Percentiles rank a stretch among this genome's conserved stretches.
Evolutionary conservation across 2,329 filamentous ascomycete species (phyloP).

Genomic region (Ceratocystis cacaofunesta): DNA sequence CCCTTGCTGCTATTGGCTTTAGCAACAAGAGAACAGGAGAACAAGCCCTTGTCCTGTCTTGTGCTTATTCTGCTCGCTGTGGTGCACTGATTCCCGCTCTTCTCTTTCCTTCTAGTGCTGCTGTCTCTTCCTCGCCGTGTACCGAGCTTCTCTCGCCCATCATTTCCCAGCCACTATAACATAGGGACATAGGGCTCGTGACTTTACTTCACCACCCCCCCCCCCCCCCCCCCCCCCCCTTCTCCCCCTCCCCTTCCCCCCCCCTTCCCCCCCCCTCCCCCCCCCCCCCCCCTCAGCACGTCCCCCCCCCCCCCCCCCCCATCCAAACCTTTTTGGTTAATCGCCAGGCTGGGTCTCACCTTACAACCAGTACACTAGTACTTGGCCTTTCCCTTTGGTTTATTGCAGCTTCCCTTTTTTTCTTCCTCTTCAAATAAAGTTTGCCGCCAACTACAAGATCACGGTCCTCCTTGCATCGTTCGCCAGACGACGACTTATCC

Average conservation of each 20-base stretch:
- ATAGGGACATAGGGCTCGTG: neutral
- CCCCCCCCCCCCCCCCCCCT: neutral
- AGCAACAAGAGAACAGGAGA: neutral
- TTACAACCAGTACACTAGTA: no score
- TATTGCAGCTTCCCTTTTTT: neutral
- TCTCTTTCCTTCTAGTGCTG: neutral
- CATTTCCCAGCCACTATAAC: slow-evolving; percentile 2
- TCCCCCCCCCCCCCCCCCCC: neutral
- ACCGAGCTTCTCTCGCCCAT: neutral
- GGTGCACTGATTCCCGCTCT: neutral
- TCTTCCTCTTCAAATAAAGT: neutral
- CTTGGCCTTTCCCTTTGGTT: neutral
- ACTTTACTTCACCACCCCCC: neutral
- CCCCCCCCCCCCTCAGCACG: neutral
- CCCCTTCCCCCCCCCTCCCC: neutral
- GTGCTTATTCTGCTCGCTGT: neutral
- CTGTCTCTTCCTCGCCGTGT: neutral
- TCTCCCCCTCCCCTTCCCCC: no score
- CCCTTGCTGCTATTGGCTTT: no score
- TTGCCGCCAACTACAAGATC: neutral
- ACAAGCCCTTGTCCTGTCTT: neutral
- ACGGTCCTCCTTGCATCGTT: neutral
- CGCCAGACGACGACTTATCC: neutral
- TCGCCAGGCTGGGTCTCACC: no score
- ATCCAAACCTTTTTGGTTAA: no score